Percentiles rank a stretch among this genome's conserved stretches.
phyloP scores from a whole-genome alignment of 2,329 filamentous ascomycete species.

The Diplodia sapinea region DNA sequence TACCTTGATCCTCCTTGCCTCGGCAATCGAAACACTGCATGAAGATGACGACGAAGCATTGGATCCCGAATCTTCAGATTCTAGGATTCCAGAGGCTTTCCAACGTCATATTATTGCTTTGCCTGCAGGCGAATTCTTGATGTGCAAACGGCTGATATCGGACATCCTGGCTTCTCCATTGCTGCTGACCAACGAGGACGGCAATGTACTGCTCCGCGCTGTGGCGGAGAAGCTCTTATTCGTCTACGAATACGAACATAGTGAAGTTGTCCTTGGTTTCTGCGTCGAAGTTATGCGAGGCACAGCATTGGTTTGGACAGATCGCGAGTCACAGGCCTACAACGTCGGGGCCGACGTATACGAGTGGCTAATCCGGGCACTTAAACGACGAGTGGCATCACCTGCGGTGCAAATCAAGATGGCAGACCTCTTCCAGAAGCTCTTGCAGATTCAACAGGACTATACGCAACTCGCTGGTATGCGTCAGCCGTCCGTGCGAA shows the following conservation, averaged over 20 bases:
- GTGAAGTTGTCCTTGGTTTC: conserved; percentile 72
- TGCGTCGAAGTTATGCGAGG: conserved; percentile 72
- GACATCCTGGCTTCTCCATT: conserved; percentile 35
- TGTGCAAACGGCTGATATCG: conserved; percentile 32
- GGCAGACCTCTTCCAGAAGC: conserved; percentile 69
- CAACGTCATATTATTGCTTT: conserved; percentile 31
- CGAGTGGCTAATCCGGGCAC: conserved; percentile 71
- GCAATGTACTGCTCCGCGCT: conserved; percentile 54
- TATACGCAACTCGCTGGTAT: conserved; percentile 64
- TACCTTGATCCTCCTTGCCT: conserved; percentile 30
- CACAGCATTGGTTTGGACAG: conserved; percentile 68
- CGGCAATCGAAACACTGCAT: conserved; percentile 12
- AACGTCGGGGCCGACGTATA: conserved; percentile 77
- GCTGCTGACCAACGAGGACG: conserved; percentile 41
- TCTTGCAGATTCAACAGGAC: conserved; percentile 70
- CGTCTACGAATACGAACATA: conserved; percentile 69
- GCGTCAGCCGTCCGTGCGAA: conserved; percentile 67
- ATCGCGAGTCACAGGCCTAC: conserved; percentile 63
- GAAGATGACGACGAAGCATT: neutral
- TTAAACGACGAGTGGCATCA: conserved; percentile 74
- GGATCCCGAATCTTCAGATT: neutral
- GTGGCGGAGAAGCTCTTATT: conserved; percentile 55
- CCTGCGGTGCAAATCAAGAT: conserved; percentile 70
- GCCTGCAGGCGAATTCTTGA: conserved; percentile 32
- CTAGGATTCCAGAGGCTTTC: conserved; percentile 32